These are phyloP conservation scores for Phytophthora pisi DNA, from an alignment of 352 stramenopile species.

Conservation along the genomic window DNA sequence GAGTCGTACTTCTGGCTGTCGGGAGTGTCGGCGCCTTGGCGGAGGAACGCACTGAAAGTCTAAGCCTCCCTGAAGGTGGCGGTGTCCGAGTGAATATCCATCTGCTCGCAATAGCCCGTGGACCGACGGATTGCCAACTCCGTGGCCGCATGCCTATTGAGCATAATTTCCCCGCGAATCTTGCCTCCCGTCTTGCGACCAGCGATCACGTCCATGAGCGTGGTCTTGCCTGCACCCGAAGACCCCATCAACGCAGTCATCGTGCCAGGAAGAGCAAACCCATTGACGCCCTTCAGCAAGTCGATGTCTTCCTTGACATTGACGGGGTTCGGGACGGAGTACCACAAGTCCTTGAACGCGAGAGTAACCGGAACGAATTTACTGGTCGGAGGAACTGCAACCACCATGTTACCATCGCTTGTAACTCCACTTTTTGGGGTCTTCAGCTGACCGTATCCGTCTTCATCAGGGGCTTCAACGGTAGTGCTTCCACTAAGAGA, in stretches of 20 bases:
- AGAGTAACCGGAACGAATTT: too few relatives aligned
- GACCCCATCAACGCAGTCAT: conserved; percentile 70
- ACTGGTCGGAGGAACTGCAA: too few relatives aligned
- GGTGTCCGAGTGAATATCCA: conserved; percentile 55
- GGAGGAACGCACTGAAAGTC: conserved; percentile 27
- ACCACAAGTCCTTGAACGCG: too few relatives aligned
- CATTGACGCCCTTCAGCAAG: conserved; percentile 76
- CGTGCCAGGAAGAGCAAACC: conserved; percentile 46
- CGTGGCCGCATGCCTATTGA: conserved; percentile 22
- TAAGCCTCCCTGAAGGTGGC: conserved; percentile 77
- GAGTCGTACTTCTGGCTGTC: conserved; percentile 13
- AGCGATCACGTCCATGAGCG: conserved; percentile 27
- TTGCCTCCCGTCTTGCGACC: conserved; percentile 24
- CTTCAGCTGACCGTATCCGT: too few relatives aligned
- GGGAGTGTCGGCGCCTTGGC: conserved; percentile 7
- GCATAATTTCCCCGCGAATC: conserved; percentile 15
- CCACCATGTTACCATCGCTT: too few relatives aligned
- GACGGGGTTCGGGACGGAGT: too few relatives aligned
- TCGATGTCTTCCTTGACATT: too few relatives aligned
- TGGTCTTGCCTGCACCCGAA: conserved; percentile 55
- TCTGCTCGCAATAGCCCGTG: conserved; percentile 40
- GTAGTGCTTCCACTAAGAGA: too few relatives aligned
- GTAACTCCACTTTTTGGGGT: too few relatives aligned
- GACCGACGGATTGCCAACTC: conserved; percentile 34
- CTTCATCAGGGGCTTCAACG: too few relatives aligned